Base-by-base conservation (phyloP, 495 filamentous ascomycete genomes). In the Penicillium coprophilum region DNA sequence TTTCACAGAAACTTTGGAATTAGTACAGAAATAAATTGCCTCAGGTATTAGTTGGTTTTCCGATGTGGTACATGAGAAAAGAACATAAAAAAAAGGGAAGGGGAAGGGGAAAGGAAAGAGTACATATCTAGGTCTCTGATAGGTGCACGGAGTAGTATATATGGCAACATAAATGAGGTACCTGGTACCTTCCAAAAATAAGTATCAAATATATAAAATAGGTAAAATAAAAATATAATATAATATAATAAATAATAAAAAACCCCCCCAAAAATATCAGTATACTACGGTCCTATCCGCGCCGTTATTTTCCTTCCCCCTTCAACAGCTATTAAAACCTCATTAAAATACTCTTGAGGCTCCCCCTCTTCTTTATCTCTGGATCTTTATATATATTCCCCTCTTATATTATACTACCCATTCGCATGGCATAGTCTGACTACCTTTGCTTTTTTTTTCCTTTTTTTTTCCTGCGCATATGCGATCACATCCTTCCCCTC, bases 231-330 rank as follows among this genome's bases (percentile, higher is more conserved):
- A 5, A 44, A 27, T 34, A 46, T 27, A n/a, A n/a, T n/a, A n/a
- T n/a, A n/a, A n/a, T n/a, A n/a, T n/a, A 50, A 27, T 45, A 53
- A 24, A 20, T 58, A 34, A n/a, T n/a, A n/a, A n/a, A n/a, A n/a
- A n/a, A n/a, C n/a, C n/a, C n/a, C n/a, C n/a, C n/a, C n/a, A n/a
- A n/a, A n/a, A n/a, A n/a, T n/a, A n/a, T n/a, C n/a, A n/a, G n/a
- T n/a, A n/a, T n/a, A n/a, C 38, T 56, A 59, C 57, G 53, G 60
- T 66, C 55, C 57, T 39, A 59, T 62, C 52, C 64, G 58, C 61
- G 53, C 64, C 61, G 61, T 67, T 67, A 62, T 67, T 60, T 30
- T 67, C 58, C 20, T 20, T 6, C 34, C 54, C 58, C 61, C 45
- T 63, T 66, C 55, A 32, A 49, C 45, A 57, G 31, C 31, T 50